Conservation (phyloP, 164 flowering plant genomes). For the Vitis cinerea region DNA sequence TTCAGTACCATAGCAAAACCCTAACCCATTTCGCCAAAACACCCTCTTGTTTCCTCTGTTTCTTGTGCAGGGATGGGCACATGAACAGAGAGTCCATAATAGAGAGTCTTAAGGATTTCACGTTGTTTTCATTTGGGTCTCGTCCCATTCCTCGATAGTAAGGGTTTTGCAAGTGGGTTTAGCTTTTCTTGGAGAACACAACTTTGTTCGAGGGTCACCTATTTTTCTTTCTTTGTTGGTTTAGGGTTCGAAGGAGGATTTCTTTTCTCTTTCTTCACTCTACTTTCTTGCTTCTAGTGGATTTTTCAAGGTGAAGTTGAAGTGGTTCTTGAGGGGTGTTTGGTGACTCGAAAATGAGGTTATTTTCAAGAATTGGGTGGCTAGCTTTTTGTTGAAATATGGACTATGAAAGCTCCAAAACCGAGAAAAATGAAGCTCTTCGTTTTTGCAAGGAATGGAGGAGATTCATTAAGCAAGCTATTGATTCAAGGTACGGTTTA, state of each 20-base stretch:
- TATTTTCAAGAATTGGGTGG: conserved; percentile 15
- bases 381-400: conserved; percentile 25
- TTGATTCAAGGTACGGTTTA: conserved; percentile 72
- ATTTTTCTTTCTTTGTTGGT: conserved; percentile 4
- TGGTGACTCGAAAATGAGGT: conserved; percentile 1
- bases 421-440: conserved; percentile 61
- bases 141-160: conserved; percentile 5
- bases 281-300: background rate
- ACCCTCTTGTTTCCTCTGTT: background rate
- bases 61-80: background rate
- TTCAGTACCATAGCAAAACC: background rate
- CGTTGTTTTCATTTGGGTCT: conserved; percentile 4
- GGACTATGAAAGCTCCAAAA: conserved; percentile 70
- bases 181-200: conserved; percentile 1
- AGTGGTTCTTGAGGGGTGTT: background rate
- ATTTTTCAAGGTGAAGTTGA: background rate
- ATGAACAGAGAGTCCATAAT: background rate
- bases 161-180: conserved; percentile 5
- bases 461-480: conserved; percentile 76
- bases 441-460: conserved; percentile 71
- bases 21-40: too few relatives aligned
- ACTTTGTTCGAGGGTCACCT: background rate
- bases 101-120: conserved; percentile 4
- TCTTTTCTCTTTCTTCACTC: background rate
- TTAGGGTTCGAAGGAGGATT: conserved; percentile 12